These are phyloP conservation scores for Agaricus sinodeliciosus DNA, from an alignment of 768 basidiomycete genomes.

Conservation along the genomic window DNA sequence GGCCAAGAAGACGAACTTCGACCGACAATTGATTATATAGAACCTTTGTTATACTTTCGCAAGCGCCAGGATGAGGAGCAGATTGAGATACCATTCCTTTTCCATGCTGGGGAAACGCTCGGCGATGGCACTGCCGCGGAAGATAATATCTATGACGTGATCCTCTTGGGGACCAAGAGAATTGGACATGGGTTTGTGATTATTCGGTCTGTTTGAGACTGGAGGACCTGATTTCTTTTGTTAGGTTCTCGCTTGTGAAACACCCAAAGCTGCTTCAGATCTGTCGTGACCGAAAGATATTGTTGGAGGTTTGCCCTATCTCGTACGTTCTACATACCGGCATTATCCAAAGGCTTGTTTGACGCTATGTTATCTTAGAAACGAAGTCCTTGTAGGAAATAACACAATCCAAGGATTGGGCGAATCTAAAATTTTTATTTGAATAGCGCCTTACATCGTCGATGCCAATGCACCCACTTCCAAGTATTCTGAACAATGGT, in stretches of 20 bases:
- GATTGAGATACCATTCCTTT: conserved; percentile 67
- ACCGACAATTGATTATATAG: conserved; percentile 60
- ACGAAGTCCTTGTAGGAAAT: conserved; percentile 58
- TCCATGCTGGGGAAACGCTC: conserved; percentile 78
- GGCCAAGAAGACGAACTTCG: conserved; percentile 59
- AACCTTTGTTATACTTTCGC: conserved; percentile 53
- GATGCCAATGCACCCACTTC: conserved; percentile 75
- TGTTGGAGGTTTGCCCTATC: conserved; percentile 74
- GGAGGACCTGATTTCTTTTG: not conserved
- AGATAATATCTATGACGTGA: conserved; percentile 71
- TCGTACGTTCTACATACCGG: conserved; percentile 41
- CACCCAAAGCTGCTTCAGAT: conserved; percentile 67
- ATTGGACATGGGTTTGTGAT: conserved; percentile 69
- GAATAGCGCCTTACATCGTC: conserved; percentile 64
- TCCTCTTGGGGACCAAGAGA: conserved; percentile 69
- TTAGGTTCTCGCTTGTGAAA: conserved; percentile 65
- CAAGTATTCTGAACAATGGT: conserved; percentile 64
- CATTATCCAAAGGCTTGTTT: not conserved
- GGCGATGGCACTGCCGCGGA: conserved; percentile 71
- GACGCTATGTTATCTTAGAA: conserved; percentile 29
- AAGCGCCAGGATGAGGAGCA: conserved; percentile 48
- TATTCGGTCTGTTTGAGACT: not conserved
- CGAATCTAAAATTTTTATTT: not conserved
- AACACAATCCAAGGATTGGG: too few species aligned
- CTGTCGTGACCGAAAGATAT: conserved; percentile 56